These are phyloP conservation scores for Chytridiales sp. DNA, from an alignment of 371 early-diverging fungal genomes.

Conservation along the genomic window DNA sequence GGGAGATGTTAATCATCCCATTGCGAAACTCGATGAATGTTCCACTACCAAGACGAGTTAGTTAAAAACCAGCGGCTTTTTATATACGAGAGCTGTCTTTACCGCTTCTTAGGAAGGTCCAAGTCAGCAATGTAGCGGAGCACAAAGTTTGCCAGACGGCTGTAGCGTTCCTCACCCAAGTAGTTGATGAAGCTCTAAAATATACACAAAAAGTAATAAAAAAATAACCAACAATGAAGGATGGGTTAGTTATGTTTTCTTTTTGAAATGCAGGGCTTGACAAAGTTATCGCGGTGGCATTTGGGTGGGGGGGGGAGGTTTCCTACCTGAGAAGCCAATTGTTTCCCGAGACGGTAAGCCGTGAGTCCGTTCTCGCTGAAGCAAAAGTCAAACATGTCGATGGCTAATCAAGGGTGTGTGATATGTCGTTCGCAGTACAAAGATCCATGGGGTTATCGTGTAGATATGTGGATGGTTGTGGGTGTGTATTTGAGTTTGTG, in stretches of 20 bases:
- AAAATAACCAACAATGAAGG: background rate
- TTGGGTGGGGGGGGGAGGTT: background rate
- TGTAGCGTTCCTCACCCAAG: slow-evolving; percentile 97
- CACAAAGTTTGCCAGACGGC: slow-evolving; percentile 89
- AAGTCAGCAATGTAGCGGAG: slow-evolving; percentile 94
- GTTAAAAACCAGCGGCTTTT: background rate
- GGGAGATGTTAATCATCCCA: slow-evolving; percentile 99
- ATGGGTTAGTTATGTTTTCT: background rate
- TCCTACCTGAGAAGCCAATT: slow-evolving; percentile 70
- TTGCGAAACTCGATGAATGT: slow-evolving; percentile 99
- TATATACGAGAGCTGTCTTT: slow-evolving; percentile 16
- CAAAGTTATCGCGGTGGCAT: slow-evolving; percentile 1
- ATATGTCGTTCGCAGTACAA: background rate
- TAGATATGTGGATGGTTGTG: background rate
- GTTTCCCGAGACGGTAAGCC: slow-evolving; percentile 82
- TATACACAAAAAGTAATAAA: background rate
- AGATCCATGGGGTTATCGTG: background rate
- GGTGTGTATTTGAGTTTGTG: background rate
- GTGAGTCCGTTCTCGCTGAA: slow-evolving; percentile 99
- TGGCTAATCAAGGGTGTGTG: slow-evolving; percentile 35
- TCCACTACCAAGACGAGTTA: slow-evolving; percentile 63
- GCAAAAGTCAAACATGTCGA: slow-evolving; percentile 92
- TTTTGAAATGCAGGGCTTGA: too few relatives aligned
- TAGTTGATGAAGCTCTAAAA: slow-evolving; percentile 86
- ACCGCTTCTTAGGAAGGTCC: slow-evolving; percentile 95